phyloP scores from a whole-genome alignment of 2,329 filamentous ascomycete genomes.

The Colletotrichum sp. region DNA sequence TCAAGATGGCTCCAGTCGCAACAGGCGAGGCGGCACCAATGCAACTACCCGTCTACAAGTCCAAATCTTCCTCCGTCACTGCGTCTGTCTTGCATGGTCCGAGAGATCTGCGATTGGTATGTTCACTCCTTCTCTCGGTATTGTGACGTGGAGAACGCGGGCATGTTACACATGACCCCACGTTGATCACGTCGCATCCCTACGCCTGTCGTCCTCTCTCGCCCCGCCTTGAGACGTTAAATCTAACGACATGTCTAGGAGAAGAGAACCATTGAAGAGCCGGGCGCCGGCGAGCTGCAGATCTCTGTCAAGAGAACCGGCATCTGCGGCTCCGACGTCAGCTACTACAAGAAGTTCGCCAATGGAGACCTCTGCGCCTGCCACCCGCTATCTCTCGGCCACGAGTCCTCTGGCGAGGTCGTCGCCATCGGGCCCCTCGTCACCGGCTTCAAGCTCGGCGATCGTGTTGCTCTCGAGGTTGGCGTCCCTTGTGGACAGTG shows the following conservation, averaged over 20 bases:
- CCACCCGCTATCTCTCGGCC: slow-evolving; percentile 68
- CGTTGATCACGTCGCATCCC: slow-evolving; percentile 11
- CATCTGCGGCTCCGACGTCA: slow-evolving; percentile 73
- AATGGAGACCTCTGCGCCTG: slow-evolving; percentile 73
- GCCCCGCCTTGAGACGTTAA: slow-evolving; percentile 1
- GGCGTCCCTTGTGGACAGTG: slow-evolving; percentile 60
- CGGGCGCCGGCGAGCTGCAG: slow-evolving; percentile 62
- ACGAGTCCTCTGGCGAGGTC: slow-evolving; percentile 65
- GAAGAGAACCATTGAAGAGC: slow-evolving; percentile 51
- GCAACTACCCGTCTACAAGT: slow-evolving; percentile 45
- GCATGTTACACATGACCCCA: slow-evolving; percentile 34
- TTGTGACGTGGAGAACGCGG: slow-evolving; percentile 8
- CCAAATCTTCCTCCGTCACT: slow-evolving; percentile 50
- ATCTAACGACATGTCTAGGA: slow-evolving; percentile 44
- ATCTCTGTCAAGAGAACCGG: slow-evolving; percentile 69
- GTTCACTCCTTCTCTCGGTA: slow-evolving; percentile 24
- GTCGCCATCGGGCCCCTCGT: slow-evolving; percentile 60
- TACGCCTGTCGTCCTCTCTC: background rate
- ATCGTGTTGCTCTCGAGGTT: slow-evolving; percentile 64
- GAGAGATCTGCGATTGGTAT: slow-evolving; percentile 62
- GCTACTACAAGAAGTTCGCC: slow-evolving; percentile 75
- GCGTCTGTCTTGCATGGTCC: slow-evolving; percentile 64
- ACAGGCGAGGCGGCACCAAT: slow-evolving; percentile 46
- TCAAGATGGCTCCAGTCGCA: slow-evolving; percentile 56
- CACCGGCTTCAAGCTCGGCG: slow-evolving; percentile 56